Percentiles rank a stretch among this genome's conserved stretches.
phyloP scores from a whole-genome alignment of 169 alveolate genomes.

The Plasmodium vinckei region DNA sequence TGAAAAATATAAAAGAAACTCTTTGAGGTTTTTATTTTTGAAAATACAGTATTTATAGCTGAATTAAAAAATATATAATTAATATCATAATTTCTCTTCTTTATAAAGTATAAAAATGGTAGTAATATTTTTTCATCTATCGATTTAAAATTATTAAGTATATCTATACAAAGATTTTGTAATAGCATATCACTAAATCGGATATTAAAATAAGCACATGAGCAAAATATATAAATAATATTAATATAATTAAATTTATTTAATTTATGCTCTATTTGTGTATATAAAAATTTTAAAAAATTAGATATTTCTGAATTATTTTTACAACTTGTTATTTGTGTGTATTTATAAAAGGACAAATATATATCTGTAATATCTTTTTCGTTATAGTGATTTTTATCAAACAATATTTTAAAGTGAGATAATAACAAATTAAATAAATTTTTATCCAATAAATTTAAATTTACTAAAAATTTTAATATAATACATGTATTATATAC shows the following conservation, averaged over 20 bases:
- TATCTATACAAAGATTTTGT: conserved; percentile 64
- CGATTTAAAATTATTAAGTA: conserved; percentile 30
- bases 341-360: conserved; percentile 13
- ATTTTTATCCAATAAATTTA: conserved; percentile 37
- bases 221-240: conserved; percentile 38
- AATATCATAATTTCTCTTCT: conserved; percentile 37
- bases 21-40: conserved; percentile 11
- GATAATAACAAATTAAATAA: conserved; percentile 29
- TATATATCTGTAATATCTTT: conserved; percentile 61
- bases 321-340: conserved; percentile 5
- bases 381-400: conserved; percentile 64
- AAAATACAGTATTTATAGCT: conserved; percentile 9
- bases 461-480: conserved; percentile 36
- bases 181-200: conserved; percentile 13
- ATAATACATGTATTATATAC: conserved; percentile 49
- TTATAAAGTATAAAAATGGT: conserved; percentile 37
- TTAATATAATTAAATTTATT: conserved; percentile 37
- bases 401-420: conserved; percentile 37
- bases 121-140: conserved; percentile 20
- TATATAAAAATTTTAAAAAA: conserved; percentile 29
- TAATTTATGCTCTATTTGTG: conserved; percentile 24
- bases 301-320: conserved; percentile 10
- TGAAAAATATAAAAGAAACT: conserved; percentile 13
- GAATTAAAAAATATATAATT: conserved; percentile 37
- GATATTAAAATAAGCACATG: conserved; percentile 48